Conservation (phyloP, 2,329 filamentous ascomycete species). For the Byssochlamys sp. region DNA sequence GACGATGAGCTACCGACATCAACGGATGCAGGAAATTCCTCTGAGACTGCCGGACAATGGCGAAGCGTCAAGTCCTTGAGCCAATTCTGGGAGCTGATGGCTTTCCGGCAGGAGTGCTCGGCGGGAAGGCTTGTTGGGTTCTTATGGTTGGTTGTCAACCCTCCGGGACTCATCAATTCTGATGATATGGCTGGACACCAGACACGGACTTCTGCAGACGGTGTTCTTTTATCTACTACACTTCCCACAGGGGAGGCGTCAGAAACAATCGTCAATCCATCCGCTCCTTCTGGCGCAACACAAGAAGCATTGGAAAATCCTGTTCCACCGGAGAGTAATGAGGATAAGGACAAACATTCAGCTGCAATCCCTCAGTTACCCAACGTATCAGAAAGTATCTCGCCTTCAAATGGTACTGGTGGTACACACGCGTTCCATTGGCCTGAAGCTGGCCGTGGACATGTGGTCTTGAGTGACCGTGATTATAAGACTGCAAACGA, state of each 20-base stretch:
- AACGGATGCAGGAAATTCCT: conserved; percentile 18
- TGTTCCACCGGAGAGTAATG: not conserved
- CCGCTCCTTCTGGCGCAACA: not conserved
- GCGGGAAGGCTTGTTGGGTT: conserved; percentile 88
- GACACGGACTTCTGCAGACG: conserved; percentile 2
- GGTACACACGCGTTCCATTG: conserved; percentile 20
- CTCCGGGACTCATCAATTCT: conserved; percentile 40
- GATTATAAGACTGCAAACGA: conserved; percentile 33
- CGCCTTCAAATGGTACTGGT: not conserved
- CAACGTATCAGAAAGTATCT: not conserved
- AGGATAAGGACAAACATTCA: not conserved
- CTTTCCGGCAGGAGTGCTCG: conserved; percentile 89
- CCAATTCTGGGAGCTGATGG: conserved; percentile 99
- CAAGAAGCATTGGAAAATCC: not conserved
- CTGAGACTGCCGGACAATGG: conserved; percentile 60
- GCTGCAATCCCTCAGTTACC: not conserved
- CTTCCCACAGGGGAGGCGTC: not conserved
- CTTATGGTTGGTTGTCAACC: conserved; percentile 77
- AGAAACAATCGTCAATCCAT: not conserved
- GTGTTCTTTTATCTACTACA: conserved; percentile 1
- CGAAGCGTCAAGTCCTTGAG: conserved; percentile 71
- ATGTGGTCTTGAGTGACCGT: conserved; percentile 28
- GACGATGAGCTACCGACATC: conserved; percentile 62
- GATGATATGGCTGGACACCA: conserved; percentile 15
- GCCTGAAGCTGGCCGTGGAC: conserved; percentile 23